Evolutionary conservation across 2,329 filamentous ascomycete genomes (phyloP).

Genomic region (Colletotrichum sansevieriae): DNA sequence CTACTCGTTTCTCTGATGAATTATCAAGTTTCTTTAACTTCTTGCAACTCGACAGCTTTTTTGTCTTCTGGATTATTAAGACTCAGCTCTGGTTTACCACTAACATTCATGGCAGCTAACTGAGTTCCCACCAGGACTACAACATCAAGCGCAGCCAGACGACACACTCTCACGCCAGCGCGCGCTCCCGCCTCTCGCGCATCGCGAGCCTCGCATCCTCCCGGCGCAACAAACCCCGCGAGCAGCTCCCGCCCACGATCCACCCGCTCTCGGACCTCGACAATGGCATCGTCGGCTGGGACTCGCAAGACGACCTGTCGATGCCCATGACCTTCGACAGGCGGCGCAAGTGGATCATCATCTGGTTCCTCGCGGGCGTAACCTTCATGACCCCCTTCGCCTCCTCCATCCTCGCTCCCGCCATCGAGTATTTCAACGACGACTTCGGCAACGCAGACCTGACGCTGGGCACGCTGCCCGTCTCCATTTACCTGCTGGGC

Average conservation of each 20-base stretch:
- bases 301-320: constrained; percentile 67
- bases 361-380: constrained; percentile 68
- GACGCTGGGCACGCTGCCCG: constrained; percentile 64
- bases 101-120: background rate
- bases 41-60: too few relatives aligned
- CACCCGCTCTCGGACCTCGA: constrained; percentile 65
- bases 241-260: constrained; percentile 50
- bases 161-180: constrained; percentile 41
- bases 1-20: background rate
- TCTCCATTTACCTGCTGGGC: constrained; percentile 73
- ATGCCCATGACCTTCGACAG: constrained; percentile 71
- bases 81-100: background rate
- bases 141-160: constrained; percentile 23
- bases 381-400: constrained; percentile 76
- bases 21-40: background rate
- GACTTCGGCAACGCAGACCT: constrained; percentile 60
- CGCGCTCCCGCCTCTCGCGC: constrained; percentile 45
- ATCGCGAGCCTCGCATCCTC: constrained; percentile 45
- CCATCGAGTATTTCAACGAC: constrained; percentile 56
- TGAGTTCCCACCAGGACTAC: constrained; percentile 4
- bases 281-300: constrained; percentile 70
- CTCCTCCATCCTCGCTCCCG: constrained; percentile 70
- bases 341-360: constrained; percentile 69
- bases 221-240: constrained; percentile 44
- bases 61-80: too few relatives aligned